Evolutionary conservation across 129 eudicot genomes (phyloP), one percentile per base, ranked within the genome.

Genomic region (Artemisia argyi): DNA sequence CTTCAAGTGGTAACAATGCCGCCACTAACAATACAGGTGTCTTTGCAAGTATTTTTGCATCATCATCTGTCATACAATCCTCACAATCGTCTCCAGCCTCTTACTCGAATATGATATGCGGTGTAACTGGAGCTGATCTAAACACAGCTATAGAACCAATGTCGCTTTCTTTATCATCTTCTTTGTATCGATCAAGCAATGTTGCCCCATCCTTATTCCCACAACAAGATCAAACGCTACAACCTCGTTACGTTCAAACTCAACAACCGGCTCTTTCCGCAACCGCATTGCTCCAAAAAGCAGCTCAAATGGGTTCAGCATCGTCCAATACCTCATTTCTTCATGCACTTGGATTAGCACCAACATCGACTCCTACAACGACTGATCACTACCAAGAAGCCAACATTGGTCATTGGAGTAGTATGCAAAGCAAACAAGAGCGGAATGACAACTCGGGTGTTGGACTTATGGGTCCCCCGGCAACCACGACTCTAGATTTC

Each of bases 251-350:
- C 65, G 66, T 73, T 1, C 81, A 84, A 0, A 7, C 75, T n/a
- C 83, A 72, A 0, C 86, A 80, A 52, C 92, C 91, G 4, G 95
- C 92, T 15, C 79, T 91, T 20, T 88, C 97, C 15, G 97, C 97
- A 47, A 91, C 97, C 2, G 97, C 92, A 3, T 74, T 91, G 70
- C 87, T 91, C 12, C 97, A 91, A 9, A 91, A 88, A 64, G 97
- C 97, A 7, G 92, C 97, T 53, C 96, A 91, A 71, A 85, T 88
- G 88, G 96, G 97, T 60, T 80, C 97, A 19, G 82, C 87, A 1
- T 73, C 90, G 0, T 85, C 96, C 0, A 82, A 79, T 67, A 82
- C 92, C 42, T 91, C 96, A 0, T 84, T 88, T 75, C 88, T 91
- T 48, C 88, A 83, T 16, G 96, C 92, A 49, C 83, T 91, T 5